Evolutionary conservation across 2,329 filamentous ascomycete genomes (phyloP), one percentile per base, ranked within the genome.

Genomic region (Gnomoniopsis smithogilvyi): DNA sequence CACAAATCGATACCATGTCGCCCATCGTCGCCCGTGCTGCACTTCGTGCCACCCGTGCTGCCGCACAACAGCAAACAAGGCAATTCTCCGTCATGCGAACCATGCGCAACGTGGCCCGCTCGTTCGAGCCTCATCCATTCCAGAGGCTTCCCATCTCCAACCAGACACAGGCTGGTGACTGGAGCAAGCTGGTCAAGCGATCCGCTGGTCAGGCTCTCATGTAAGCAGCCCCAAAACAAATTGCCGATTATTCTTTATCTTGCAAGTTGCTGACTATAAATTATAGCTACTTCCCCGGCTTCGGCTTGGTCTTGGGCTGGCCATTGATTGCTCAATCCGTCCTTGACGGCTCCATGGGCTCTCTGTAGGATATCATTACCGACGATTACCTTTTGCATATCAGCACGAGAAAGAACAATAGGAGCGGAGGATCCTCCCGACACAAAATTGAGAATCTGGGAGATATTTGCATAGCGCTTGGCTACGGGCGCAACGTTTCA

Each of bases 91-190:
- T 74, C 58, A 66, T 74, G 62, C 65, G 66, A 54, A 67, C 66
- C 47, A 68, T 76, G 63, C 72, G 73, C 63, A 65, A 65, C 61
- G 68, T 73, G 54, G 71, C 70, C 51, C 70, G 73, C 52, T 66
- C 67, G 34, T 73, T 75, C 55, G 73, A 75, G 72, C 63, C 71
- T 19, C 72, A 74, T 58, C 70, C 70, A 56, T 74, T 72, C 67
- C 67, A 73, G 68, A 70, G 72, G 24, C 66, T 75, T 58, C 69
- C 73, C 57, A 59, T 64, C 14, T 53, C 69, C 17, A 60, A 58
- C 38, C 61, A 62, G 26, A 56, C 72, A 26, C 69, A 70, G 58
- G 60, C 67, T 12, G 69, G 68, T 24, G 75, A 77, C 69, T 78
- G 73, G 68, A 69, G 68, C 59, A 70, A 68, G 55, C 69, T 74